Base-by-base conservation (phyloP, 148 eudicot genomes). In the Cornus florida region DNA sequence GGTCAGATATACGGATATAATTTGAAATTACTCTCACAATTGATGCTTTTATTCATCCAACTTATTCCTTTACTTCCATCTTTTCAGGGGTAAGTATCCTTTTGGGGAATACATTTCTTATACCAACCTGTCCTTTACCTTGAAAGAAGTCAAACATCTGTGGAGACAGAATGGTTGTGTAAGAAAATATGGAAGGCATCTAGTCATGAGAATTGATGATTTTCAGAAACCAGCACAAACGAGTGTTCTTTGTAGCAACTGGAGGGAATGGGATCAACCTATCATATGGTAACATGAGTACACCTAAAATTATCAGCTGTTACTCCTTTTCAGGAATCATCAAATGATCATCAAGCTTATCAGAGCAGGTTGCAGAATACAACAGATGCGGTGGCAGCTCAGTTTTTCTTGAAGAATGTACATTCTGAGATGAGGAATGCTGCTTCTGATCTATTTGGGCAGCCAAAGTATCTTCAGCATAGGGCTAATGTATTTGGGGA, bases 311-410 rank as follows among this genome's bases (percentile, higher is more conserved):
- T 32, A 19, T 20, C 56, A 33, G 10, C 32, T 80, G 17, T 35
- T 75, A 38, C 41, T 72, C 32, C 31, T 48, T 17, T 46, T 70
- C 23, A 24, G 14, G 41, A 72, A 46, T 72, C 38, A 66, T 68
- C 20, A 35, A 31, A 19, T 71, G 57, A 76, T 82, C 32, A 8
- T 74, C 75, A 14, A 67, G 35, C 68, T 48, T 46, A 78, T 12
- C 22, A 33, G 60, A 19, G 60, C 86, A 95, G 98, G 98, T 85
- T 95, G 83, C 97, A 95, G 74, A 93, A 91, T 79, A 89, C 98
- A 14, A 95, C 97, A 46, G 97, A 95, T 90, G 97, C 98, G 39
- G 91, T 95, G 86, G 98, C 91, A 64, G 88, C 97, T 82, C 98
- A 95, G 83, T 95, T 95, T 88, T 95, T 95, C 91, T 86, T 93